phyloP scores from a whole-genome alignment of 2,329 filamentous ascomycete genomes.

The Cordyceps cicadae region DNA sequence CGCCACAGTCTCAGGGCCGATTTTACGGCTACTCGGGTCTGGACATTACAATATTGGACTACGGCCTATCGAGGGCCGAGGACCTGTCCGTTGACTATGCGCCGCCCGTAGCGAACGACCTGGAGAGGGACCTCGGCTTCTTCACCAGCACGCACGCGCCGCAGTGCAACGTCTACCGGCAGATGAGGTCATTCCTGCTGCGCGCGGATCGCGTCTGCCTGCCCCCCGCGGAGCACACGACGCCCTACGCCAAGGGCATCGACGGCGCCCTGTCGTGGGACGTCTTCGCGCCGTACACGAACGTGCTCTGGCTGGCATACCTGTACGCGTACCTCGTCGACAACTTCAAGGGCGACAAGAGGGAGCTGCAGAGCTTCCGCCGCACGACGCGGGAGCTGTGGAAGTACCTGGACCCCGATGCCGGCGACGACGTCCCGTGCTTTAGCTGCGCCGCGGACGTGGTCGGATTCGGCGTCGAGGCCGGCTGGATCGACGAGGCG shows the following conservation, averaged over 20 bases:
- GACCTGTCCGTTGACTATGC: slow-evolving; percentile 30
- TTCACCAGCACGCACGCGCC: slow-evolving; percentile 53
- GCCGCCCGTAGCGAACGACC: slow-evolving; percentile 43
- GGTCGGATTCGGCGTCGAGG: slow-evolving; percentile 48
- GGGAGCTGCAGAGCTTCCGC: slow-evolving; percentile 38
- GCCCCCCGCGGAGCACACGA: slow-evolving; percentile 37
- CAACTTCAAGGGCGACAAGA: slow-evolving; percentile 39
- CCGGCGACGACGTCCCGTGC: slow-evolving; percentile 36
- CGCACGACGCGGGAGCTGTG: slow-evolving; percentile 44
- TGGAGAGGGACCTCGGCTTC: slow-evolving; percentile 51
- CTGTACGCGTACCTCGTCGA: slow-evolving; percentile 45
- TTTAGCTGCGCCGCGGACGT: slow-evolving; percentile 50
- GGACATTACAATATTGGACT: slow-evolving; percentile 58
- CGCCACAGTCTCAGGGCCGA: slow-evolving; percentile 24
- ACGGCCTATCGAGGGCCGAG: slow-evolving; percentile 53
- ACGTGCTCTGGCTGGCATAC: slow-evolving; percentile 58
- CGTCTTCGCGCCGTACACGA: slow-evolving; percentile 51
- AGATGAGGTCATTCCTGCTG: slow-evolving; percentile 51
- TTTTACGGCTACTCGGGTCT: slow-evolving; percentile 51
- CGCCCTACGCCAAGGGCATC: slow-evolving; percentile 37
- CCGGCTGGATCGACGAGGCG: slow-evolving; percentile 47
- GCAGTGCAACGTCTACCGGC: slow-evolving; percentile 55
- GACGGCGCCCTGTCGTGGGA: slow-evolving; percentile 46
- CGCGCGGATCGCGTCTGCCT: slow-evolving; percentile 43
- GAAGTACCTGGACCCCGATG: slow-evolving; percentile 44